Evolutionary conservation across 129 eudicot genomes (phyloP).

Genomic region (Centaurea solstitialis): DNA sequence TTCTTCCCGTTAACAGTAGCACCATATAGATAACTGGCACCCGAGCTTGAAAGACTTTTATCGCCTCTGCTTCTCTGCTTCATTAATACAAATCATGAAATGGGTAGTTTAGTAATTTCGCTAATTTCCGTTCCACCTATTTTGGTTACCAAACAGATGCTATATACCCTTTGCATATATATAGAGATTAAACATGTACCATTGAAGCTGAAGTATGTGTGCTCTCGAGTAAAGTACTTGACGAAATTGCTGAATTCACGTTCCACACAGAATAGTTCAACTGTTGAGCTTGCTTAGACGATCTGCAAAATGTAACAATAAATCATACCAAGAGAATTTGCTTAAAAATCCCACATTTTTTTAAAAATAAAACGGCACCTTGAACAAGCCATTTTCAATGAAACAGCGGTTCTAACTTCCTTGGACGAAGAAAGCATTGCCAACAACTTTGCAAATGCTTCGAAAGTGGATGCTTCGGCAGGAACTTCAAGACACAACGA

Average conservation of each 20-base stretch:
- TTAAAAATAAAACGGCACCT: conserved; percentile 44
- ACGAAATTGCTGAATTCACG: conserved; percentile 66
- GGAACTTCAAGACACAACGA: conserved; percentile 84
- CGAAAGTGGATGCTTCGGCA: conserved; percentile 87
- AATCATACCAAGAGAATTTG: neutral
- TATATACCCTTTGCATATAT: too few species aligned
- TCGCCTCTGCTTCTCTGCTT: conserved; percentile 61
- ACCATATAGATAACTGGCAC: conserved; percentile 57
- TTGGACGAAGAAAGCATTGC: conserved; percentile 90
- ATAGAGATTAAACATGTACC: conserved; percentile 53
- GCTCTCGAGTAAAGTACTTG: conserved; percentile 81
- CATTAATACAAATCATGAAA: neutral
- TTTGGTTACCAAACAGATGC: neutral
- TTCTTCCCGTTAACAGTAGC: conserved; percentile 53
- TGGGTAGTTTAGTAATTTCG: neutral
- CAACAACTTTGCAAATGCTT: conserved; percentile 81
- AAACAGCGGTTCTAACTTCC: conserved; percentile 74
- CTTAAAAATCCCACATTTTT: neutral
- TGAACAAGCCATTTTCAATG: conserved; percentile 72
- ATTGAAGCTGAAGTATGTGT: conserved; percentile 48
- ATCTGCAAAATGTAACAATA: conserved; percentile 40
- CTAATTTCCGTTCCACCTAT: neutral
- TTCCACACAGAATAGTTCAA: conserved; percentile 81
- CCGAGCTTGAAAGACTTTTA: conserved; percentile 55
- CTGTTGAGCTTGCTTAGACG: conserved; percentile 79